These are phyloP conservation scores for Citrus sp. DNA, from an alignment of 345 rosid species.

Conservation along the genomic window DNA sequence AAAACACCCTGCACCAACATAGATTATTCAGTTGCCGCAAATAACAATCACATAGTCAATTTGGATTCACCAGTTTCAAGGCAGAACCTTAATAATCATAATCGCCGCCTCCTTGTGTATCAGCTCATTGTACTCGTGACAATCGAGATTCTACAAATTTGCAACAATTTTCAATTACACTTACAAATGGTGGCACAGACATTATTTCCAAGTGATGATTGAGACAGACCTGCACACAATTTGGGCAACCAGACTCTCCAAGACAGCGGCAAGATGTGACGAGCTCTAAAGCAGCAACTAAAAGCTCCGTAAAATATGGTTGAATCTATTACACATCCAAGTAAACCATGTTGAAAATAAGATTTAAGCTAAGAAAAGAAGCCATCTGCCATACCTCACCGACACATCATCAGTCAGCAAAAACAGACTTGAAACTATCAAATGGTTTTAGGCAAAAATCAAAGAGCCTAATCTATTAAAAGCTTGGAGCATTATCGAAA, in stretches of 20 bases:
- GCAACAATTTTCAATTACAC: not conserved
- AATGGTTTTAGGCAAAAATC: not conserved
- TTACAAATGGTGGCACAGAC: not conserved
- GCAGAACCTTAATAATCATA: slow-evolving; percentile 61
- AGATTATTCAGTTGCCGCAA: slow-evolving; percentile 1
- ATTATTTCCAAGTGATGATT: not conserved
- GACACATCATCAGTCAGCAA: not conserved
- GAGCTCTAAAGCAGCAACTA: slow-evolving; percentile 67
- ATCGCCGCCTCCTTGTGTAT: slow-evolving; percentile 79
- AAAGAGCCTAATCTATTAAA: not conserved
- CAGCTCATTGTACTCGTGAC: slow-evolving; percentile 74
- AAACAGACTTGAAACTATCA: not conserved
- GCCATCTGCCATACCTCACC: not conserved
- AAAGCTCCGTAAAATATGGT: slow-evolving; percentile 69
- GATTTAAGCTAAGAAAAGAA: not conserved
- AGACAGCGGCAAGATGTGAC: slow-evolving; percentile 60
- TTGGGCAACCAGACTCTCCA: slow-evolving; percentile 71
- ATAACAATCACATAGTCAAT: not conserved
- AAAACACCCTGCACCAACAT: slow-evolving; percentile 54
- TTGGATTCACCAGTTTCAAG: not conserved
- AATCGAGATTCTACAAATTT: slow-evolving; percentile 51
- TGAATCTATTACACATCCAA: slow-evolving; percentile 46
- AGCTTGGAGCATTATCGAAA: not conserved
- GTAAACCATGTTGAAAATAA: slow-evolving; percentile 12
- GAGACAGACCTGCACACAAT: slow-evolving; percentile 65